Evolutionary conservation across 1,284 basidiomycete genomes (phyloP).

Genomic region (Sphaerobolus stellatus): DNA sequence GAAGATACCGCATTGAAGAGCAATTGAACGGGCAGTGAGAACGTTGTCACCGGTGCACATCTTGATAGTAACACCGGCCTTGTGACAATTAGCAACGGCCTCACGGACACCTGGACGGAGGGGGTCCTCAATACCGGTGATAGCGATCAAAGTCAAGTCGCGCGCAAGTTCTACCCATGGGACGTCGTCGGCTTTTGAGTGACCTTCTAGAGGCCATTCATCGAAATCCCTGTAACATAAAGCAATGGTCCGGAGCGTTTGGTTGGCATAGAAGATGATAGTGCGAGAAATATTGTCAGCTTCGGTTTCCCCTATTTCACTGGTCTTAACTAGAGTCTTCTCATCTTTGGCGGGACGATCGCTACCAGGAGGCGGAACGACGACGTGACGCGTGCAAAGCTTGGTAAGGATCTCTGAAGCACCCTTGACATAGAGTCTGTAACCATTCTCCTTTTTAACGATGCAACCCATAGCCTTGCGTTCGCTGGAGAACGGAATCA

Average conservation of each 20-base stretch:
- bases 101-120: slow-evolving; percentile 87
- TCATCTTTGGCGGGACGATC: slow-evolving; percentile 21
- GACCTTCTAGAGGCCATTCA: slow-evolving; percentile 74
- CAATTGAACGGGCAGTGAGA: slow-evolving; percentile 91
- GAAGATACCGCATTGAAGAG: slow-evolving; percentile 93
- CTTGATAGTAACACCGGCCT: slow-evolving; percentile 93
- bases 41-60: slow-evolving; percentile 99
- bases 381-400: slow-evolving; percentile 71
- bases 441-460: slow-evolving; percentile 59
- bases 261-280: slow-evolving; percentile 96
- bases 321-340: slow-evolving; percentile 51
- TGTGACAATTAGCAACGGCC: slow-evolving; percentile 83
- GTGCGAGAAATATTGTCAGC: slow-evolving; percentile 83
- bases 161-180: slow-evolving; percentile 69
- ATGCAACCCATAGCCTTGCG: slow-evolving; percentile 97
- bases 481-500: slow-evolving; percentile 94
- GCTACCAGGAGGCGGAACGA: slow-evolving; percentile 42
- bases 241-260: slow-evolving; percentile 90
- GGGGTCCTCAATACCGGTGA: slow-evolving; percentile 95
- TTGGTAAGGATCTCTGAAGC: slow-evolving; percentile 90
- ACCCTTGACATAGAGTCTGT: slow-evolving; percentile 86
- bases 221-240: slow-evolving; percentile 90
- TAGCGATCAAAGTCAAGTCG: slow-evolving; percentile 82
- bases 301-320: slow-evolving; percentile 60
- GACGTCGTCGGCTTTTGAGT: slow-evolving; percentile 63